phyloP scores from a whole-genome alignment of 345 rosid genomes.

The Eucalyptus regnans region DNA sequence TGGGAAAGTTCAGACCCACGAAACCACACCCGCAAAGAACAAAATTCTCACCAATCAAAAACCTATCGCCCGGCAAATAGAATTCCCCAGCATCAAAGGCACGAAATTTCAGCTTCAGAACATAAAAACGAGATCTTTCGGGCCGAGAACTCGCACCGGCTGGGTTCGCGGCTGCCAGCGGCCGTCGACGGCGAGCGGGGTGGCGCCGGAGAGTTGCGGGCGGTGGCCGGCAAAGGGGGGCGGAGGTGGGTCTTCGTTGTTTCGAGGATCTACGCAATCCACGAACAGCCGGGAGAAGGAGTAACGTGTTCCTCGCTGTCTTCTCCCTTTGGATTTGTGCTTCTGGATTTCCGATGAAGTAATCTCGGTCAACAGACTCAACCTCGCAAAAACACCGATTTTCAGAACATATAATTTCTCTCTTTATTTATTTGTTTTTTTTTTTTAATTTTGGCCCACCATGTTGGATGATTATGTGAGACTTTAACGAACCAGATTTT shows the following conservation, averaged over 20 bases:
- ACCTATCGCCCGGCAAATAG: neutral
- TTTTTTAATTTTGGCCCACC: neutral
- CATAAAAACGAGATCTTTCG: neutral
- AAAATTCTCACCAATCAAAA: neutral
- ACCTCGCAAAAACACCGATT: neutral
- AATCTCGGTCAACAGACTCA: neutral
- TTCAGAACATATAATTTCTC: neutral
- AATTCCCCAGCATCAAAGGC: neutral
- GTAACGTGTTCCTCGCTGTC: neutral
- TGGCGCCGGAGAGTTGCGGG: neutral
- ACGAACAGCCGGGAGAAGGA: neutral
- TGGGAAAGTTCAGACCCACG: neutral
- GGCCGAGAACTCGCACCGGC: neutral
- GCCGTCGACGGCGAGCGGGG: neutral
- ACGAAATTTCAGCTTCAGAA: neutral
- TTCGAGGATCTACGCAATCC: neutral
- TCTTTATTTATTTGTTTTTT: neutral
- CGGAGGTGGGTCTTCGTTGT: neutral
- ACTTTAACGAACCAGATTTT: neutral
- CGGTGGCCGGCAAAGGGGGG: neutral
- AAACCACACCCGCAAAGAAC: neutral
- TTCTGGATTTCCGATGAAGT: neutral
- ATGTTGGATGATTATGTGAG: neutral
- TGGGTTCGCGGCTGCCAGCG: neutral
- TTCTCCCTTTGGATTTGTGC: neutral